These are phyloP conservation scores for Talaromyces borbonicus DNA, from an alignment of 495 filamentous ascomycete species.

Conservation along the genomic window DNA sequence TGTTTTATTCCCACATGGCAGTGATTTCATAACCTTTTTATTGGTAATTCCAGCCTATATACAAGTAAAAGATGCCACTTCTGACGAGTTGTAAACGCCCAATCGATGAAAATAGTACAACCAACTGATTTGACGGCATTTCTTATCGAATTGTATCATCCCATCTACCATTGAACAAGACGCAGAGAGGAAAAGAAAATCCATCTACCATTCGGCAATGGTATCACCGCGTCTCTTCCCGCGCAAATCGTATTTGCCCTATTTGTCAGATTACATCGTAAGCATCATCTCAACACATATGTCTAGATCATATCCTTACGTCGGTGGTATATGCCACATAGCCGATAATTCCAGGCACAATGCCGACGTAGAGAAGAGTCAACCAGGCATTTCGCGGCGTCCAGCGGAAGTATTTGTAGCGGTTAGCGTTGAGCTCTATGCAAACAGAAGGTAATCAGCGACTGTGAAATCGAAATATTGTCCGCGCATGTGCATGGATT, in stretches of 20 bases:
- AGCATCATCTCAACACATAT: background rate
- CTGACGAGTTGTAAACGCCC: too few species aligned
- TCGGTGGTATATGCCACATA: conserved; percentile 68
- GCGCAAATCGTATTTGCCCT: conserved; percentile 82
- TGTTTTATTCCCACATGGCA: too few species aligned
- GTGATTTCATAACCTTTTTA: too few species aligned
- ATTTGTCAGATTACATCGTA: conserved; percentile 5
- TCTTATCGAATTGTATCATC: too few species aligned
- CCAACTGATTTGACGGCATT: too few species aligned
- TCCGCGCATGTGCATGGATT: background rate
- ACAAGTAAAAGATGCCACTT: too few species aligned
- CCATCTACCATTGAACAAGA: too few species aligned
- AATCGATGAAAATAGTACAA: too few species aligned
- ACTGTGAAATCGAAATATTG: background rate
- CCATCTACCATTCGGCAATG: conserved; percentile 49
- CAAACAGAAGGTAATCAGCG: conserved; percentile 14
- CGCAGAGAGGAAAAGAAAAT: too few species aligned
- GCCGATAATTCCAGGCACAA: conserved; percentile 58
- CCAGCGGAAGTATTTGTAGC: conserved; percentile 94
- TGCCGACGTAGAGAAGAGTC: conserved; percentile 60
- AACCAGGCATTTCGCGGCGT: conserved; percentile 71
- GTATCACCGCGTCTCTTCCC: conserved; percentile 81
- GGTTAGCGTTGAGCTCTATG: conserved; percentile 73
- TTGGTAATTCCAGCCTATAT: too few species aligned
- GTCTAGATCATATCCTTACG: conserved; percentile 41